Percentiles rank a stretch among this genome's conserved stretches.
Evolutionary conservation across 257 asterid genomes (phyloP).

Genomic region (Petunia secreta): DNA sequence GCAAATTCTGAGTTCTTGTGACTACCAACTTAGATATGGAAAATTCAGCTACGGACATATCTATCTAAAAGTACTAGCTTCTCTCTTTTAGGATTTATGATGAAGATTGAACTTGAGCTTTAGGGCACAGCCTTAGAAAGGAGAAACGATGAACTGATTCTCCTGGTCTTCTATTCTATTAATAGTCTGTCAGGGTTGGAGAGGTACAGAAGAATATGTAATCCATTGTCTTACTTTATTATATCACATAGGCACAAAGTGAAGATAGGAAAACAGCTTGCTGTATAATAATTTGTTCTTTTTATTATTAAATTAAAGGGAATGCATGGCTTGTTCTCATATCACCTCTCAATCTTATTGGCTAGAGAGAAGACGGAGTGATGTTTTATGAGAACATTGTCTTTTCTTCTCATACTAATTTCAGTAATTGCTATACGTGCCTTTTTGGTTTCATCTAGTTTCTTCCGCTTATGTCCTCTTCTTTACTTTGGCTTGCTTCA

Average conservation of each 20-base stretch:
- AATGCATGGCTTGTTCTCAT: not conserved
- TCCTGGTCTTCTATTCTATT: not conserved
- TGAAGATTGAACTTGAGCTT: slow-evolving; percentile 6
- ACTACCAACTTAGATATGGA: not conserved
- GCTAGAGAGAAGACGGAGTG: not conserved
- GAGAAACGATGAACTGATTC: slow-evolving; percentile 9
- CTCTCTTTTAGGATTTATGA: not conserved
- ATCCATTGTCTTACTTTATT: not conserved
- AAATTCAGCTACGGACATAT: slow-evolving; percentile 1
- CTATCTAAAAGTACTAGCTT: slow-evolving; percentile 12
- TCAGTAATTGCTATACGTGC: not conserved
- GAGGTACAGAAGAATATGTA: not conserved
- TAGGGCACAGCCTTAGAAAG: slow-evolving; percentile 5
- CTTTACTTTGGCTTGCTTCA: not conserved
- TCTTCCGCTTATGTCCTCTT: not conserved
- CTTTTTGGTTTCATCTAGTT: slow-evolving; percentile 1
- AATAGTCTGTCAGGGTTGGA: slow-evolving; percentile 9
- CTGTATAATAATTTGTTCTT: not conserved
- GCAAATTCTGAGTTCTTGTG: not conserved
- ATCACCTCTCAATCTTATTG: not conserved
- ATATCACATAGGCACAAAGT: not conserved
- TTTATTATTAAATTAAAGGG: slow-evolving; percentile 23
- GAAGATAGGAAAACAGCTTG: slow-evolving; percentile 22
- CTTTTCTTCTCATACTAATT: not conserved
- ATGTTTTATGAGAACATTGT: not conserved